Percentiles rank a stretch among this genome's conserved stretches.
Evolutionary conservation across 2,329 filamentous ascomycete species (phyloP).

Genomic region (Cladosporium sphaerospermum): DNA sequence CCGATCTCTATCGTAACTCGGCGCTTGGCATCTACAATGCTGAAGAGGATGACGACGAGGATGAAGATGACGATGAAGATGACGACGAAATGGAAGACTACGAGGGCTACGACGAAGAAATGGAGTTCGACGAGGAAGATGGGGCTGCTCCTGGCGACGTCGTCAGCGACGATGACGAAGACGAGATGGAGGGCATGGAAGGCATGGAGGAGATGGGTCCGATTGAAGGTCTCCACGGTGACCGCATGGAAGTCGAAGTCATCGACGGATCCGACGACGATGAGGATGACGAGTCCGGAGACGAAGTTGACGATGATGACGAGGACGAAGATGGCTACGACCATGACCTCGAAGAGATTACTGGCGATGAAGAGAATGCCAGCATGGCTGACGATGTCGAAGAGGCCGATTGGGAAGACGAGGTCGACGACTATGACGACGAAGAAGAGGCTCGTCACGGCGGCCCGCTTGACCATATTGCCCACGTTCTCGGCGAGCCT

Average conservation of each 20-base stretch:
- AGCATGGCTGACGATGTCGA: constrained; percentile 39
- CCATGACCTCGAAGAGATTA: constrained; percentile 52
- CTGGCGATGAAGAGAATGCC: constrained; percentile 42
- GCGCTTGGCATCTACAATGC: constrained; percentile 88
- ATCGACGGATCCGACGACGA: constrained; percentile 72
- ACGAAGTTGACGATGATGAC: constrained; percentile 52
- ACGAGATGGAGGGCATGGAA: constrained; percentile 74
- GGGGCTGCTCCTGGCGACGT: constrained; percentile 77
- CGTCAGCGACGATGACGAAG: constrained; percentile 81
- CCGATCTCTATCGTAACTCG: constrained; percentile 93
- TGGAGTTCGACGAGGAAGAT: constrained; percentile 87
- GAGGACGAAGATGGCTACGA: constrained; percentile 51
- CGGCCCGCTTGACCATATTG: constrained; percentile 30
- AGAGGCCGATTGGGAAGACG: constrained; percentile 40
- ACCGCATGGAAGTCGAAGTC: constrained; percentile 71
- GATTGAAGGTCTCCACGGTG: constrained; percentile 58
- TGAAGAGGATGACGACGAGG: constrained; percentile 63
- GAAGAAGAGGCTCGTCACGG: constrained; percentile 40
- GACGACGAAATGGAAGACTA: constrained; percentile 84
- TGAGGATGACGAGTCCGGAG: constrained; percentile 55
- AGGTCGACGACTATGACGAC: constrained; percentile 33
- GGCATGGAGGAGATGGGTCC: constrained; percentile 73
- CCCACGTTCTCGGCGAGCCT: constrained; percentile 35
- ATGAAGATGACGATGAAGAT: constrained; percentile 55
- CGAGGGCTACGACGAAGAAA: constrained; percentile 81